These are phyloP conservation scores for Aspergillus egyptiacus DNA, from an alignment of 495 filamentous ascomycete species.

Conservation along the genomic window DNA sequence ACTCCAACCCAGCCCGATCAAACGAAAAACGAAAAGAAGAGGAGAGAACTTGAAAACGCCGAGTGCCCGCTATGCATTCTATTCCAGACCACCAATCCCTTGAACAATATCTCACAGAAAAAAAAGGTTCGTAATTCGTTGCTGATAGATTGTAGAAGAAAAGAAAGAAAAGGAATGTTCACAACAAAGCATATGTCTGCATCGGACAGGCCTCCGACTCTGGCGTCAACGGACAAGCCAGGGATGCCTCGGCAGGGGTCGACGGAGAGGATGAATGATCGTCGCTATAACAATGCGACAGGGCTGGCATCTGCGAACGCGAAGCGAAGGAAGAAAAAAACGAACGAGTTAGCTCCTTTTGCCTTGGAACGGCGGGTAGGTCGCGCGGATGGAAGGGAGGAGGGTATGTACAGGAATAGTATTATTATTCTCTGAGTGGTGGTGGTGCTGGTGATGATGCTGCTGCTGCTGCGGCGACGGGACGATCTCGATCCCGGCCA, in stretches of 20 bases:
- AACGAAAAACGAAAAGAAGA: too few relatives aligned
- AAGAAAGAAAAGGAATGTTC: conserved; percentile 1
- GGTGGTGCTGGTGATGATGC: conserved; percentile 8
- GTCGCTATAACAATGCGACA: conserved; percentile 76
- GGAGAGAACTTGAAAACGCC: too few relatives aligned
- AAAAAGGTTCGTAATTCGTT: conserved; percentile 8
- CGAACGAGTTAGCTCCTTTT: conserved; percentile 20
- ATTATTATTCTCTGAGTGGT: conserved; percentile 25
- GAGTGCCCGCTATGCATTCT: too few relatives aligned
- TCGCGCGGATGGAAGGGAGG: conserved; percentile 48
- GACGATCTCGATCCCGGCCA: conserved; percentile 72
- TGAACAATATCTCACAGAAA: background rate
- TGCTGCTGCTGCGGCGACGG: conserved; percentile 33
- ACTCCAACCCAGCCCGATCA: too few relatives aligned
- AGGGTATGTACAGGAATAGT: conserved; percentile 41
- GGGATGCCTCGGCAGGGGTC: conserved; percentile 32
- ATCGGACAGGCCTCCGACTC: conserved; percentile 34
- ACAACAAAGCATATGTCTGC: conserved; percentile 20
- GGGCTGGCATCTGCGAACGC: conserved; percentile 89
- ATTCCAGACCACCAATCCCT: background rate
- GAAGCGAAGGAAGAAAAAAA: conserved; percentile 24
- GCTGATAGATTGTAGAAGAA: too few relatives aligned
- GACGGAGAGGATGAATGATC: conserved; percentile 59
- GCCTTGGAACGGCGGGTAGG: conserved; percentile 19
- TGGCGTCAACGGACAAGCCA: conserved; percentile 37